These are phyloP conservation scores for Botrytis medusae DNA, from an alignment of 2,329 filamentous ascomycete genomes.

Conservation along the genomic window DNA sequence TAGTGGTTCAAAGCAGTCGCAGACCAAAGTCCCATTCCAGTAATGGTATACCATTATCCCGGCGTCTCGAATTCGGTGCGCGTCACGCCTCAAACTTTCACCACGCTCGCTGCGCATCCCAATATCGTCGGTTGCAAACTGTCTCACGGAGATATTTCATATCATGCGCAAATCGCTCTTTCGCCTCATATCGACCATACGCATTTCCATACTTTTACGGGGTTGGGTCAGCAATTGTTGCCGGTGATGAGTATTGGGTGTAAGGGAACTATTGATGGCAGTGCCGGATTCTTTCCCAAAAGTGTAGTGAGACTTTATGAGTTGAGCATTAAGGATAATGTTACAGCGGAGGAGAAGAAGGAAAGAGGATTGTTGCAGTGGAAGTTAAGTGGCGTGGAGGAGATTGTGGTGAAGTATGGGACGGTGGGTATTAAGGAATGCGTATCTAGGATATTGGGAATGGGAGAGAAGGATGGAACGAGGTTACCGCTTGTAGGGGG, in stretches of 20 bases:
- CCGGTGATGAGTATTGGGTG: constrained; percentile 62
- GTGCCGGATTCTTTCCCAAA: constrained; percentile 64
- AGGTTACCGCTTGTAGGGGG: constrained; percentile 59
- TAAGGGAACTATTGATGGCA: constrained; percentile 65
- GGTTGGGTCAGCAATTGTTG: constrained; percentile 64
- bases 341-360: constrained; percentile 45
- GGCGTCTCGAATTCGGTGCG: constrained; percentile 66
- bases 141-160: constrained; percentile 66
- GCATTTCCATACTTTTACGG: constrained; percentile 62
- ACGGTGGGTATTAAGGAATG: constrained; percentile 67
- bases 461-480: constrained; percentile 59
- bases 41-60: constrained; percentile 50
- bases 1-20: constrained; percentile 21
- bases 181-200: constrained; percentile 59
- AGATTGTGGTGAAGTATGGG: constrained; percentile 59
- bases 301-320: constrained; percentile 59
- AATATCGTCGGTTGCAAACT: constrained; percentile 71
- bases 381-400: constrained; percentile 60
- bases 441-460: constrained; percentile 55
- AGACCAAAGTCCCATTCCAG: constrained; percentile 21
- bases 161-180: constrained; percentile 60
- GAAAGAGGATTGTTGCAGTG: constrained; percentile 59
- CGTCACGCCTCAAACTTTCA: constrained; percentile 58
- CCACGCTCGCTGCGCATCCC: constrained; percentile 56
- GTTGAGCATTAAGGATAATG: constrained; percentile 43